Base-by-base conservation (phyloP, 352 stramenopile genomes). In the Discostella stelligera region DNA sequence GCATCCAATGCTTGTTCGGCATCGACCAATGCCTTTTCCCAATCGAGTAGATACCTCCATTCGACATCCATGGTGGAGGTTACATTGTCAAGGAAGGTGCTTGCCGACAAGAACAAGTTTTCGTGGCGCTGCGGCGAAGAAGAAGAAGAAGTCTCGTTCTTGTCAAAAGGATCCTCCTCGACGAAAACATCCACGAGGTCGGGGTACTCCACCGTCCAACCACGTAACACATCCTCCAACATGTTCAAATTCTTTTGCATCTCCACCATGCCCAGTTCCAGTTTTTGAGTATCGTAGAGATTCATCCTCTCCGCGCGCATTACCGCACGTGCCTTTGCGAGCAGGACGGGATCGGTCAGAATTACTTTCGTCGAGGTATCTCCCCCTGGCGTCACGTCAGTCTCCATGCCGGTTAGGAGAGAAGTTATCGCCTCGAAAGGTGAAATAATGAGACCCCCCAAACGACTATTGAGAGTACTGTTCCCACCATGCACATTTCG, bases 21-120 rank as follows among this genome's bases (percentile, higher is more conserved):
- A 2, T 25, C 39, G 0, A 25, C 32, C 11, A 83, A 61, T 41
- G 59, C 69, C 21, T 59, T 9, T 60, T 83, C 75, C 75, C 75
- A 83, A 41, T 59, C 21, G 14, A 63, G n/a, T 39, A 76, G 39
- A 39, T 18, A 66, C 10, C 67, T 21, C 37, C 49, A 16, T 27
- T 74, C 54, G n/a, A 50, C 32, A 5, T 14, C 49, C 37, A 77
- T 65, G 39, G 14, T 64, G 14, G 32, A 70, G 21, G 23, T 66
- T 1, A 77, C 32, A 18, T 56, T 44, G 37, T 49, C 66, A 13
- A 74, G 13, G 46, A 30, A 21, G 27, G 27, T 32, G 5, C 27
- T 32, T 49, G 63, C 52, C 23, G 14, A 37, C 37, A 16, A 1
- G 32, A 21, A 14, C 30, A 44, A 18, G 23, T 16, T 65, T 13